Percentiles rank a stretch among this genome's conserved stretches.
phyloP scores from a whole-genome alignment of 768 basidiomycete species.

The Leccinum broughii region DNA sequence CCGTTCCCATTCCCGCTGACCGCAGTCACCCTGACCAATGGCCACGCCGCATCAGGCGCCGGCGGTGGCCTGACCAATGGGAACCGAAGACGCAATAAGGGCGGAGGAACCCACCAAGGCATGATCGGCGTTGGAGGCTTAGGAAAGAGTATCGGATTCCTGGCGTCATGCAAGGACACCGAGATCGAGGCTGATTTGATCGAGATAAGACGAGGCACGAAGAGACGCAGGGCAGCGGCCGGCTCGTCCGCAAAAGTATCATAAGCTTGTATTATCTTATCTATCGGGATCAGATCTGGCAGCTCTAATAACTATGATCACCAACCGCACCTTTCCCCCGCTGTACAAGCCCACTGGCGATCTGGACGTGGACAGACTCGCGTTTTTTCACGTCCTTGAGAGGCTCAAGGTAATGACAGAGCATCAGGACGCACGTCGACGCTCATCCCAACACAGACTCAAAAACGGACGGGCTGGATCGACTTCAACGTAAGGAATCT shows the following conservation, averaged over 20 bases:
- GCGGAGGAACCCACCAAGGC: constrained; percentile 52
- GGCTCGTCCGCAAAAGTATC: constrained; percentile 34
- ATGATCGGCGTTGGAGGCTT: constrained; percentile 61
- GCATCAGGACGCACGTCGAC: not conserved
- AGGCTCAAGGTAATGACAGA: constrained; percentile 69
- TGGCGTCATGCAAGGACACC: constrained; percentile 59
- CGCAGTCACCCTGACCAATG: constrained; percentile 44
- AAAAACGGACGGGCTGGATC: constrained; percentile 96
- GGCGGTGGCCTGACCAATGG: constrained; percentile 43
- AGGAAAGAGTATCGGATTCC: constrained; percentile 66
- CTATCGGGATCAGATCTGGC: constrained; percentile 24
- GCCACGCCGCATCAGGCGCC: constrained; percentile 34
- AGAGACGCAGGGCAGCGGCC: constrained; percentile 43
- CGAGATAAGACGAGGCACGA: constrained; percentile 77
- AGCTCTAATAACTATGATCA: not conserved
- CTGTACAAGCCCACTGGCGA: constrained; percentile 58
- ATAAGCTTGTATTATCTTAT: constrained; percentile 31
- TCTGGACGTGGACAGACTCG: constrained; percentile 65
- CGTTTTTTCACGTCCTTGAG: constrained; percentile 89
- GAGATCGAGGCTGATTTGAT: constrained; percentile 77
- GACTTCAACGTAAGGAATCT: constrained; percentile 54
- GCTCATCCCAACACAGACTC: constrained; percentile 55
- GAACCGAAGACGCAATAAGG: constrained; percentile 48
- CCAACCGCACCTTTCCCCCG: constrained; percentile 55
- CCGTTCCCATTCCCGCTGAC: constrained; percentile 79